phyloP scores from a whole-genome alignment of 179 eudicot genomes.

The Monotropa hypopitys region DNA sequence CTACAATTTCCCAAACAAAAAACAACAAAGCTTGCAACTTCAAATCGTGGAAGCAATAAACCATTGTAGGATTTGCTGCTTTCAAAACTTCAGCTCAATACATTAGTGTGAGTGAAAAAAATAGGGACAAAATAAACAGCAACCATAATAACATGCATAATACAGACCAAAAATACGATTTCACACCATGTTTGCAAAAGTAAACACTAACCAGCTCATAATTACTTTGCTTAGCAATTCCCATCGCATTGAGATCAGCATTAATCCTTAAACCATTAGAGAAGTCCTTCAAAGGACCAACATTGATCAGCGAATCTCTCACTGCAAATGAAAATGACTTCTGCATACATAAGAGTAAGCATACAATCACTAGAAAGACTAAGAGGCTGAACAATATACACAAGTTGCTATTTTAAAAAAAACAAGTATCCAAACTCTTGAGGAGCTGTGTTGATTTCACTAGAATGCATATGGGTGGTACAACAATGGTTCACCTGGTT shows the following conservation, averaged over 20 bases:
- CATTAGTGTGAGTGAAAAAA: not conserved
- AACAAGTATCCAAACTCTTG: not conserved
- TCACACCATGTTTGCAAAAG: not conserved
- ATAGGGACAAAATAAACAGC: not conserved
- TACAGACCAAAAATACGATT: not conserved
- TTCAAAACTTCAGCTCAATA: not conserved
- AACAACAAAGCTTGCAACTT: not conserved
- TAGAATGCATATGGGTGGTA: not conserved
- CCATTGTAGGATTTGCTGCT: not conserved
- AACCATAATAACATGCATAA: not conserved
- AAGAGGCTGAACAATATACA: not conserved
- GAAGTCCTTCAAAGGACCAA: conserved; percentile 91
- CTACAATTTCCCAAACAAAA: conserved; percentile 24
- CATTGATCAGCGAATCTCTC: conserved; percentile 78
- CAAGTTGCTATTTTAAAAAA: not conserved
- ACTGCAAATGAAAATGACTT: conserved; percentile 82
- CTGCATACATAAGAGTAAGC: conserved; percentile 37
- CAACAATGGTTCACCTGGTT: not conserved
- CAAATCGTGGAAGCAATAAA: not conserved
- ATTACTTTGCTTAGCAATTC: conserved; percentile 87
- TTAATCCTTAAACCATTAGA: conserved; percentile 80
- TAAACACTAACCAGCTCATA: conserved; percentile 73
- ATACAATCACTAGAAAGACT: conserved; percentile 1
- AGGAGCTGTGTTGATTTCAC: not conserved
- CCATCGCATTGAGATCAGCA: conserved; percentile 72